phyloP scores from a whole-genome alignment of 371 early-diverging fungal genomes.

The Haplosporangium sp. region DNA sequence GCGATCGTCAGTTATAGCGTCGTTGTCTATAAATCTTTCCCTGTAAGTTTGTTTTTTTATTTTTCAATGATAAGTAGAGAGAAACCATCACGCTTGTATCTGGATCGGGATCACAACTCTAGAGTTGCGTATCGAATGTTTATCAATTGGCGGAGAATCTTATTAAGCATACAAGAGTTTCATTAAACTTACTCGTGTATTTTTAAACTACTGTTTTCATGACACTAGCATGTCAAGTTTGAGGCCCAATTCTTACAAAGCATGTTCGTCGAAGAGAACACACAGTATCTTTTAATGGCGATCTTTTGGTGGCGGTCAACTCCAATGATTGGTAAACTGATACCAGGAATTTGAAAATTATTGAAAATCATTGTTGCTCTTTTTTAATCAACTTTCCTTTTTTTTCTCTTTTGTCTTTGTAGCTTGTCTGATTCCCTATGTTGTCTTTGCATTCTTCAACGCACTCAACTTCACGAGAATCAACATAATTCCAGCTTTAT shows the following conservation, averaged over 20 bases:
- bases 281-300: slow-evolving; percentile 87
- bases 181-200: neutral
- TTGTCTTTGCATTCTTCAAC: slow-evolving; percentile 89
- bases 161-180: too few species aligned
- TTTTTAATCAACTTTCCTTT: neutral
- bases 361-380: slow-evolving; percentile 1
- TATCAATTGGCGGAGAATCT: too few species aligned
- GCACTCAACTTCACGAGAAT: slow-evolving; percentile 81
- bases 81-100: neutral
- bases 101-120: neutral
- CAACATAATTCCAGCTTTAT: slow-evolving; percentile 77
- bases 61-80: neutral
- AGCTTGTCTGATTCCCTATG: slow-evolving; percentile 88
- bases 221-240: slow-evolving; percentile 39
- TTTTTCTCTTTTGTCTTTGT: slow-evolving; percentile 4
- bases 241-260: slow-evolving; percentile 65
- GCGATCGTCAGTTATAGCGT: slow-evolving; percentile 86
- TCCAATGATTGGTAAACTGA: slow-evolving; percentile 75
- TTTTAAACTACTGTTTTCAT: neutral
- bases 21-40: slow-evolving; percentile 88
- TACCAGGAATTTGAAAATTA: neutral
- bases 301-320: slow-evolving; percentile 79
- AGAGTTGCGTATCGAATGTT: too few species aligned
- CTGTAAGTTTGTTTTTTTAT: slow-evolving; percentile 66
- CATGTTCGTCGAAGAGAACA: slow-evolving; percentile 87